These are phyloP conservation scores for Suzukiozyma palmioleophila DNA, from an alignment of 1,139 yeast genomes.

Conservation along the genomic window DNA sequence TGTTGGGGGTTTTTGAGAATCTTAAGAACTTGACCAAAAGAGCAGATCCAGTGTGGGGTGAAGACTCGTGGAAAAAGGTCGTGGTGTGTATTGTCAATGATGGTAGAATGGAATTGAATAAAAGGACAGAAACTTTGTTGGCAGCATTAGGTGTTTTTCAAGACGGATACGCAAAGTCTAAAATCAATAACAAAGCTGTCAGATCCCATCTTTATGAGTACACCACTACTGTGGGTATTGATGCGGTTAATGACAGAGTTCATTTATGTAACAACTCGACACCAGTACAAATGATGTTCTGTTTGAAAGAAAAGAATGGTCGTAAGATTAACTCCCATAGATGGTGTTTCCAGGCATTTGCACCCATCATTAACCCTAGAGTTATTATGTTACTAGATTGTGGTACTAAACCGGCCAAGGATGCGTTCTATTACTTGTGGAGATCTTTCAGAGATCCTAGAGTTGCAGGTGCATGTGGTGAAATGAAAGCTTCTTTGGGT, in stretches of 20 bases:
- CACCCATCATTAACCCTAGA: constrained; percentile 64
- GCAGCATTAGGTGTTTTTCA: constrained; percentile 76
- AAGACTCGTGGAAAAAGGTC: constrained; percentile 74
- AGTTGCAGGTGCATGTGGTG: constrained; percentile 91
- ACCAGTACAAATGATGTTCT: constrained; percentile 73
- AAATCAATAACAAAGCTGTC: constrained; percentile 66
- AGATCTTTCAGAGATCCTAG: constrained; percentile 64
- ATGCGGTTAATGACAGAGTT: constrained; percentile 51
- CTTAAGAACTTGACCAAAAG: constrained; percentile 57
- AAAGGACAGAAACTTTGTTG: constrained; percentile 58
- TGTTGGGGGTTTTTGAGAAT: constrained; percentile 74
- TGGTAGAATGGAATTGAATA: constrained; percentile 67
- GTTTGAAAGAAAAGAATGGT: constrained; percentile 71
- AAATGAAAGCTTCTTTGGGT: constrained; percentile 69
- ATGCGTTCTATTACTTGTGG: constrained; percentile 77
- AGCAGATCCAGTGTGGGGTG: constrained; percentile 70
- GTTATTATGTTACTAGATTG: constrained; percentile 73
- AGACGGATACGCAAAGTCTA: constrained; percentile 78
- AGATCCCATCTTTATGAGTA: constrained; percentile 75
- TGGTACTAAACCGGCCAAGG: constrained; percentile 72
- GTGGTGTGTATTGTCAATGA: constrained; percentile 74
- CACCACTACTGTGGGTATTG: constrained; percentile 74
- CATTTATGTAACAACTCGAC: constrained; percentile 56
- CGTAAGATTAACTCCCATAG: constrained; percentile 79
- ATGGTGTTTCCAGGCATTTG: constrained; percentile 82